These are phyloP conservation scores for Xenoacremonium recifei DNA, from an alignment of 2,329 filamentous ascomycete genomes.

Conservation along the genomic window DNA sequence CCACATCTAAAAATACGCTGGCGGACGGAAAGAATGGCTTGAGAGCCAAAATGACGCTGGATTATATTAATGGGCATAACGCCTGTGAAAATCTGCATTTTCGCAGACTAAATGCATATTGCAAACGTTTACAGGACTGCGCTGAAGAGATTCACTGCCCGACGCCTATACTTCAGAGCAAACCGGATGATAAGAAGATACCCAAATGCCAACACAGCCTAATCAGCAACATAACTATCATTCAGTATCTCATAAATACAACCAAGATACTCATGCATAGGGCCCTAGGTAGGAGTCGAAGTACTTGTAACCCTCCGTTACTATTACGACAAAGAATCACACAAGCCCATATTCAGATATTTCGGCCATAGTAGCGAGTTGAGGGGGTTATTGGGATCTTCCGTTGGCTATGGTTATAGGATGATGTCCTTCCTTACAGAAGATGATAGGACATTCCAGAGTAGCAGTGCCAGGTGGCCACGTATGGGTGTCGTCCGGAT, in stretches of 20 bases:
- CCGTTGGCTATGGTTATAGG: constrained; percentile 1
- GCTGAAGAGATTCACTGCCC: constrained; percentile 40
- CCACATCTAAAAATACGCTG: constrained; percentile 40
- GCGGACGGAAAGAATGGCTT: constrained; percentile 46
- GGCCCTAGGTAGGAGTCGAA: constrained; percentile 33
- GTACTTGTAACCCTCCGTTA: not conserved
- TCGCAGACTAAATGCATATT: constrained; percentile 7
- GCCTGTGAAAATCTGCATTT: constrained; percentile 5
- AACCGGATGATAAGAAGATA: constrained; percentile 43
- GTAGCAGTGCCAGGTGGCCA: constrained; percentile 5
- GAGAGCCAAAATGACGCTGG: constrained; percentile 20
- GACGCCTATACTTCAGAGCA: constrained; percentile 43
- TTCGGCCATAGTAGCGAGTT: constrained; percentile 3
- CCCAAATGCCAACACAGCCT: constrained; percentile 39
- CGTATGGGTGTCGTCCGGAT: not conserved
- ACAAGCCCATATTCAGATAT: constrained; percentile 3
- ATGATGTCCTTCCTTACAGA: constrained; percentile 1
- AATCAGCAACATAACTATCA: constrained; percentile 43
- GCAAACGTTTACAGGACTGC: constrained; percentile 1
- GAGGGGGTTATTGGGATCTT: constrained; percentile 4
- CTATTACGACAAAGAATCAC: constrained; percentile 1
- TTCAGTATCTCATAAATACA: constrained; percentile 41
- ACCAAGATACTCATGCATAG: constrained; percentile 40
- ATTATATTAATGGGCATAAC: constrained; percentile 32
- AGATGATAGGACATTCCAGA: not conserved